A percentile compares a stretch with the other conserved stretches of the same genome.
Evolutionary conservation across 441 rosid species (phyloP).

Genomic region (Euphorbia corollata): DNA sequence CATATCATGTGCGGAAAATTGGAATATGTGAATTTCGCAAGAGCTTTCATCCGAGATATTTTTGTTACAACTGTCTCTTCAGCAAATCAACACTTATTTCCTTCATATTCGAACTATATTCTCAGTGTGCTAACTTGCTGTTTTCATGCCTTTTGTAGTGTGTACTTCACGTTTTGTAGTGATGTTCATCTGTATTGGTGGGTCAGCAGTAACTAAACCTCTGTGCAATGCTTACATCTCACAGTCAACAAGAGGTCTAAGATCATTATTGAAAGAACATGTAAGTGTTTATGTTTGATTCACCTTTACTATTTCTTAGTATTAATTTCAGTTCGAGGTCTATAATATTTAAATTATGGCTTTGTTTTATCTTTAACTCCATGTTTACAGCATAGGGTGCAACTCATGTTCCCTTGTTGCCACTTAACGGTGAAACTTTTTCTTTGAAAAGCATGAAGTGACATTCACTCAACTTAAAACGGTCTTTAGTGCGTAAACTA

Average conservation of each 20-base stretch:
- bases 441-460: no score
- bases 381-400: neutral
- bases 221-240: slow-evolving; percentile 73
- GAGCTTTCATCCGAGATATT: slow-evolving; percentile 5
- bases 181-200: slow-evolving; percentile 58
- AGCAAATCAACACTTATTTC: neutral
- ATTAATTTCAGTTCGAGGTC: no score
- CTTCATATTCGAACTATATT: slow-evolving; percentile 3
- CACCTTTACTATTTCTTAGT: no score
- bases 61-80: neutral
- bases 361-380: no score
- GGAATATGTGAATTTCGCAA: neutral
- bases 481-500: neutral
- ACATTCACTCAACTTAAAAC: neutral
- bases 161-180: slow-evolving; percentile 84
- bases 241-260: slow-evolving; percentile 77
- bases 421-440: no score
- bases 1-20: neutral
- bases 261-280: slow-evolving; percentile 72
- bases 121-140: slow-evolving; percentile 17
- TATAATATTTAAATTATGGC: no score
- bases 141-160: slow-evolving; percentile 40
- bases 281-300: slow-evolving; percentile 38
- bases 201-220: slow-evolving; percentile 36
- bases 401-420: no score